Base-by-base conservation (phyloP, 2,329 filamentous ascomycete species). In the Chlorencoelia australis region DNA sequence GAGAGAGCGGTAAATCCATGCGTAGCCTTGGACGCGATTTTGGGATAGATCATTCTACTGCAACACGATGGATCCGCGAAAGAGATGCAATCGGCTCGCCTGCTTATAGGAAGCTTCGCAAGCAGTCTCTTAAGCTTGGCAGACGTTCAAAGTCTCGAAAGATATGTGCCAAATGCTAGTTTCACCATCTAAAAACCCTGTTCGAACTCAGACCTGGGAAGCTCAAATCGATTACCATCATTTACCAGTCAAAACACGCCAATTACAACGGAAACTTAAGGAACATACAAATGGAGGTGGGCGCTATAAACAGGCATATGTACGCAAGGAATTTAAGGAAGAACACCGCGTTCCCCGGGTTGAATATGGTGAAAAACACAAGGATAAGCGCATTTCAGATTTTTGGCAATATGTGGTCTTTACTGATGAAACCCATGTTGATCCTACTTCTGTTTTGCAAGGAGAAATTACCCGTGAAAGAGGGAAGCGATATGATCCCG, bases 351-450 rank as follows among this genome's bases (percentile, higher is more conserved):
- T 11, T 8, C 5, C 30, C 16, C 9, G 37, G 7, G 15, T 22
- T 11, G 21, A 11, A 6, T 40, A 40, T 27, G 19, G 33, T n/a
- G 17, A 19, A 11, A 31, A 17, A 20, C 11, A 40, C 21, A 7
- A 11, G 13, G 14, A 14, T n/a, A 18, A 36, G 10, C 13, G 27
- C 5, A 19, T 32, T 13, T 16, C 18, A 4, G 17, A 27, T 18
- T 36, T 32, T 16, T 40, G 9, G 14, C 11, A 32, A 15, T 28
- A 28, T 24, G 28, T 32, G 11, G 13, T 40, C 7, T 36, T 25
- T 32, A 40, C 22, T 30, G 38, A 40, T 15, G 38, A 40, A 16
- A 18, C 27, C 7, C 19, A 40, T 25, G 18, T 40, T 32, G 33
- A 37, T 28, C 38, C 28, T 18, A 32, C 35, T 15, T 20, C 28